phyloP scores from a whole-genome alignment of 805 yeast genomes.

The Ogataea minuta region DNA sequence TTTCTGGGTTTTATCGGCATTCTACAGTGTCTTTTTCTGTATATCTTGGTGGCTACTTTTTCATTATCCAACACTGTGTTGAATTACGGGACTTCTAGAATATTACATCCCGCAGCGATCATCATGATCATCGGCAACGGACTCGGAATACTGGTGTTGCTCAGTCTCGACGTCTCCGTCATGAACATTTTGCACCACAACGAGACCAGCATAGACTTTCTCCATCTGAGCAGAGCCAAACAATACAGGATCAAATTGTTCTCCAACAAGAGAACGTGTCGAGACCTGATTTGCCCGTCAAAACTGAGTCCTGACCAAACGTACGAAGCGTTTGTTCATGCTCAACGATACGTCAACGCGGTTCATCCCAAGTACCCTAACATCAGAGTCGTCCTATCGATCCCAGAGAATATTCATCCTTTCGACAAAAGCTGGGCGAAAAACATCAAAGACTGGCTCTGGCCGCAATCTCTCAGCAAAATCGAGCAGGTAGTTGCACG shows the following conservation, averaged over 20 bases:
- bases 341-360: conserved; percentile 44
- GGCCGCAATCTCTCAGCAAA: conserved; percentile 4
- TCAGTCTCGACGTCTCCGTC: conserved; percentile 39
- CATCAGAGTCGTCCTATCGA: conserved; percentile 38
- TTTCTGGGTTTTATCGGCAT: conserved; percentile 54
- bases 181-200: conserved; percentile 44
- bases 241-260: conserved; percentile 14
- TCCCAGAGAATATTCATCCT: conserved; percentile 33
- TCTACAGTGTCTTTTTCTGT: conserved; percentile 38
- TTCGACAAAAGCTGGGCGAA: conserved; percentile 37
- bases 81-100: conserved; percentile 21
- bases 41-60: conserved; percentile 39
- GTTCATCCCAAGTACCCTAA: conserved; percentile 31
- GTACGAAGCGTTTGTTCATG: conserved; percentile 15
- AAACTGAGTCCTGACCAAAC: neutral
- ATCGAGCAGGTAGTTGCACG: conserved; percentile 25
- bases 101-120: conserved; percentile 26
- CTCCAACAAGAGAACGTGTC: neutral
- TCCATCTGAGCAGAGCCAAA: conserved; percentile 15
- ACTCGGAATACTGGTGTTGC: conserved; percentile 45
- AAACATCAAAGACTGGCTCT: conserved; percentile 36
- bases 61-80: conserved; percentile 32
- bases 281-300: conserved; percentile 21
- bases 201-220: conserved; percentile 54
- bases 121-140: conserved; percentile 42